phyloP scores from a whole-genome alignment of 2,329 filamentous ascomycete species.

The Colletotrichum lindemuthianum region DNA sequence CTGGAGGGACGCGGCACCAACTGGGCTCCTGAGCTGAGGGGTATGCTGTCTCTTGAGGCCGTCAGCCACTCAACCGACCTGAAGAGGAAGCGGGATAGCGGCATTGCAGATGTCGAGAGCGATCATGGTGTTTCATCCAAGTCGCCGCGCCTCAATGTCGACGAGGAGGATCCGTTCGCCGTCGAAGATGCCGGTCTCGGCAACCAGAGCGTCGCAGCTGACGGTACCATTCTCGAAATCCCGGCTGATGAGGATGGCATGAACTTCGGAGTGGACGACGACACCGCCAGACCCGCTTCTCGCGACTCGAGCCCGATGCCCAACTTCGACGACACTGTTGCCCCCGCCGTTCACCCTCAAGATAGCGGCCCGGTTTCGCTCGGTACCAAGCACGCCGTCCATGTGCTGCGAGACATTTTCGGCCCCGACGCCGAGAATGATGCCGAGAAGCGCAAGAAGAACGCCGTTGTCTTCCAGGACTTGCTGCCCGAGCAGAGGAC shows the following conservation, averaged over 20 bases:
- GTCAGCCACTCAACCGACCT: slow-evolving; percentile 80
- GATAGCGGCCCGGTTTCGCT: slow-evolving; percentile 89
- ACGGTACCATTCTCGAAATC: slow-evolving; percentile 73
- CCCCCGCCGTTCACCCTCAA: slow-evolving; percentile 79
- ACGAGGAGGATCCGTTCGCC: slow-evolving; percentile 70
- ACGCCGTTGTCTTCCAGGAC: slow-evolving; percentile 87
- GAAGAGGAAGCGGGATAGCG: slow-evolving; percentile 94
- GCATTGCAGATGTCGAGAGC: slow-evolving; percentile 80
- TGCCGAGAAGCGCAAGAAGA: slow-evolving; percentile 78
- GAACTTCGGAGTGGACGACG: slow-evolving; percentile 54
- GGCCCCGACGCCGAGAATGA: slow-evolving; percentile 76
- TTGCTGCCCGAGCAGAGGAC: slow-evolving; percentile 85
- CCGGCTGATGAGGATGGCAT: slow-evolving; percentile 66
- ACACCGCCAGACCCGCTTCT: slow-evolving; percentile 50
- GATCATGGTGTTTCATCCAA: slow-evolving; percentile 69
- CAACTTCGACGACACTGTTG: slow-evolving; percentile 82
- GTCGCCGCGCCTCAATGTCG: slow-evolving; percentile 75
- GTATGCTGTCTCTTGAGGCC: slow-evolving; percentile 88
- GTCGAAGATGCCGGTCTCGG: slow-evolving; percentile 63
- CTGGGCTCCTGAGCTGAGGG: slow-evolving; percentile 93
- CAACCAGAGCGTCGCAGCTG: slow-evolving; percentile 61
- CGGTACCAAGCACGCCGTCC: slow-evolving; percentile 94
- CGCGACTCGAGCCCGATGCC: slow-evolving; percentile 61
- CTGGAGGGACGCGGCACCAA: slow-evolving; percentile 79
- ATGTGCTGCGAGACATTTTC: slow-evolving; percentile 90